phyloP scores from a whole-genome alignment of 2,329 filamentous ascomycete genomes.

The Cryoendolithus antarcticus region DNA sequence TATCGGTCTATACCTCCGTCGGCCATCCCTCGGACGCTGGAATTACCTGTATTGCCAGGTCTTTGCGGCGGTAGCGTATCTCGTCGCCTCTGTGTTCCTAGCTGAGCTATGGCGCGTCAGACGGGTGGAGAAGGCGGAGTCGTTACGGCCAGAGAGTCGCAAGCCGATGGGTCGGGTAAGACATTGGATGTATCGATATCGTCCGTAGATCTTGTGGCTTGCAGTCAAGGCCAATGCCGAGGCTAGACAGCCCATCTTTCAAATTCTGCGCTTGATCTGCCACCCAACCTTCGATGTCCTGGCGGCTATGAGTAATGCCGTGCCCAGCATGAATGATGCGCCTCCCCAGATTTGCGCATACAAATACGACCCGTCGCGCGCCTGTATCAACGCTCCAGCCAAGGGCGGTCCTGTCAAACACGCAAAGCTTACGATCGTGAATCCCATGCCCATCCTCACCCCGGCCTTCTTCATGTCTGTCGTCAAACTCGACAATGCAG shows the following conservation, averaged over 20 bases:
- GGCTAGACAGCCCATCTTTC: not conserved
- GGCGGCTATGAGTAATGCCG: constrained; percentile 15
- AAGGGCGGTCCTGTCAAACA: constrained; percentile 30
- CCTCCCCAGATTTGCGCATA: constrained; percentile 36
- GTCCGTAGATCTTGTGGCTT: not conserved
- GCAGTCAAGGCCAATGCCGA: not conserved
- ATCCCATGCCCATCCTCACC: constrained; percentile 37
- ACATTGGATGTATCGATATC: constrained; percentile 6
- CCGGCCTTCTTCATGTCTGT: constrained; percentile 36
- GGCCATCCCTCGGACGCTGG: constrained; percentile 2
- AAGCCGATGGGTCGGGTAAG: not conserved
- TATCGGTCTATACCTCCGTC: constrained; percentile 3
- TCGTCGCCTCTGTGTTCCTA: constrained; percentile 24
- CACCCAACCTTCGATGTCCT: constrained; percentile 19
- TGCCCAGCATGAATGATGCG: constrained; percentile 17
- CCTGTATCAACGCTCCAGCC: constrained; percentile 34
- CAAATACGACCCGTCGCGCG: constrained; percentile 29
- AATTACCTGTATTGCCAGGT: constrained; percentile 28
- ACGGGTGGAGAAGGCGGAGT: constrained; percentile 1
- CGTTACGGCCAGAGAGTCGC: not conserved
- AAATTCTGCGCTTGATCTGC: constrained; percentile 16
- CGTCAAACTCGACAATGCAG: constrained; percentile 31
- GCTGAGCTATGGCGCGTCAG: constrained; percentile 17
- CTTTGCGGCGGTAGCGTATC: constrained; percentile 26
- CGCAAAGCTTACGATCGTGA: constrained; percentile 33